phyloP scores from a whole-genome alignment of 192 early-diverging fungal genomes.

The Oehlia diaphana region DNA sequence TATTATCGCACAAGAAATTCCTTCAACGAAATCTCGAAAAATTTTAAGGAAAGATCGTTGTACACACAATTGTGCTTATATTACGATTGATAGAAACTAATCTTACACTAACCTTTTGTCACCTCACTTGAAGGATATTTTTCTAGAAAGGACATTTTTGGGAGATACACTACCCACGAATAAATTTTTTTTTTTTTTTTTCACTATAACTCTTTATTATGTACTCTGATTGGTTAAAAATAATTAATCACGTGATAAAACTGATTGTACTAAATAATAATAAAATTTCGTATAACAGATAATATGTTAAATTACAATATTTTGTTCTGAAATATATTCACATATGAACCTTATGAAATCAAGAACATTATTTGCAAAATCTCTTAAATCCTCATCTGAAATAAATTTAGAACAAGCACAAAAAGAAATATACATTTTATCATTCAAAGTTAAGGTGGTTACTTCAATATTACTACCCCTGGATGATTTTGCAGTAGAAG shows the following conservation, averaged over 20 bases:
- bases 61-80: neutral
- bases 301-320: no score
- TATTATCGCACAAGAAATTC: neutral
- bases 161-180: no score
- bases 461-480: neutral
- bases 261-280: no score
- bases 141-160: no score
- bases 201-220: no score
- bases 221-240: no score
- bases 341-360: neutral
- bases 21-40: neutral
- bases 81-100: neutral
- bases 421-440: neutral
- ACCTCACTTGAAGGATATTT: no score
- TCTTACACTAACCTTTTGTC: no score
- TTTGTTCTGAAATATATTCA: neutral
- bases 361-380: neutral
- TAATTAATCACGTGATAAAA: no score
- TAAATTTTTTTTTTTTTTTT: no score
- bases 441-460: neutral
- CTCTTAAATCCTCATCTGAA: neutral
- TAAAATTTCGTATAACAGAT: no score
- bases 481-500: neutral
- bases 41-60: neutral
- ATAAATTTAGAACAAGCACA: neutral